A percentile compares a stretch with the other conserved stretches of the same genome.
Conservation (phyloP, 1,139 yeast species). For the Zygosaccharomyces sapae region DNA sequence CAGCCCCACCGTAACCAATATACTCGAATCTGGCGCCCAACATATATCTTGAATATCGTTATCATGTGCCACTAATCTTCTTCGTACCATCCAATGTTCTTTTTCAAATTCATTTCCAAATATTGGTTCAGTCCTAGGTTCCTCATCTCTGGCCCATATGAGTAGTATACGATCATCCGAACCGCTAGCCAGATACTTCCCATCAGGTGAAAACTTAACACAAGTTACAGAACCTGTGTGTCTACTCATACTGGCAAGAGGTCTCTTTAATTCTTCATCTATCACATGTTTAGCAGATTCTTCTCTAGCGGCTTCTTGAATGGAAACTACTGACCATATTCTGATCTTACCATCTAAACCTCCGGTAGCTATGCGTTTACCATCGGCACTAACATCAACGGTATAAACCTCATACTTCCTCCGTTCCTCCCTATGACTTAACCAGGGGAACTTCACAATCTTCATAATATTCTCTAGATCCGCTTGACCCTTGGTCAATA, state of each 20-base stretch:
- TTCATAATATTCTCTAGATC: slow-evolving; percentile 46
- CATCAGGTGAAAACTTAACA: slow-evolving; percentile 88
- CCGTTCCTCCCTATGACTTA: slow-evolving; percentile 72
- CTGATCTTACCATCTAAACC: slow-evolving; percentile 92
- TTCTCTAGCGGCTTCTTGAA: slow-evolving; percentile 40
- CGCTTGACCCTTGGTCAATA: background rate
- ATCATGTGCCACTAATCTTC: slow-evolving; percentile 90
- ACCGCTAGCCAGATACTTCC: slow-evolving; percentile 86
- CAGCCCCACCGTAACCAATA: slow-evolving; percentile 87
- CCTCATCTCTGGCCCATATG: slow-evolving; percentile 92
- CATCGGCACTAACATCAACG: slow-evolving; percentile 74
- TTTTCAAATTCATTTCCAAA: slow-evolving; percentile 63
- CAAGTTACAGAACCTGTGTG: slow-evolving; percentile 94
- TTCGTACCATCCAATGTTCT: slow-evolving; percentile 92
- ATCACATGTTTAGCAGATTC: slow-evolving; percentile 18
- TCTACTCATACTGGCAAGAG: slow-evolving; percentile 75
- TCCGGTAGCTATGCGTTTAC: slow-evolving; percentile 83
- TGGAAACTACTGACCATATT: slow-evolving; percentile 76
- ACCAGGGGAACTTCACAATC: slow-evolving; percentile 80
- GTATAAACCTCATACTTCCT: slow-evolving; percentile 82
- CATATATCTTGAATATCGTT: slow-evolving; percentile 96
- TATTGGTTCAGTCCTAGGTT: slow-evolving; percentile 50
- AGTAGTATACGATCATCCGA: slow-evolving; percentile 89
- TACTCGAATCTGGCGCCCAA: slow-evolving; percentile 93
- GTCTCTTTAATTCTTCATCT: slow-evolving; percentile 43